phyloP scores from a whole-genome alignment of 176 grass and related monocot genomes.

The Cenchrus purpureus region DNA sequence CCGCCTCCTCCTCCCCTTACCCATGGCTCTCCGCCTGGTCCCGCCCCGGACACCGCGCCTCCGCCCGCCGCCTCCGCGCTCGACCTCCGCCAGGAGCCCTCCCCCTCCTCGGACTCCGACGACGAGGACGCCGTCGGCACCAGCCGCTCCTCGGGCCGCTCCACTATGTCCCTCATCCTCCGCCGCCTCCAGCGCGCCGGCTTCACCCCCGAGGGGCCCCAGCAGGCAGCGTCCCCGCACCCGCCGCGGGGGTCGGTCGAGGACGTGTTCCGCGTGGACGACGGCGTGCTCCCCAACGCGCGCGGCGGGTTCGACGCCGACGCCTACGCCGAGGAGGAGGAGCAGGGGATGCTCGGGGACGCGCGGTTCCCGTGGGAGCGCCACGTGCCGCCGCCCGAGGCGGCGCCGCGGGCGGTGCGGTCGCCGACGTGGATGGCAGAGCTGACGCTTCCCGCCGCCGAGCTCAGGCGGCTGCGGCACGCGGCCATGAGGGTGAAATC shows the following conservation, averaged over 20 bases:
- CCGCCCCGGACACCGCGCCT: constrained; percentile 16
- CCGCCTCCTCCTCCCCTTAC: constrained; percentile 39
- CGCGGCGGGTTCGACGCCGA: constrained; percentile 56
- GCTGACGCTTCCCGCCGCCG: constrained; percentile 74
- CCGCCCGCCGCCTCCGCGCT: constrained; percentile 39
- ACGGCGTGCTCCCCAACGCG: constrained; percentile 74
- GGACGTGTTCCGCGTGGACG: constrained; percentile 81
- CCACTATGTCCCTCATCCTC: constrained; percentile 85
- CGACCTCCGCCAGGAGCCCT: constrained; percentile 71
- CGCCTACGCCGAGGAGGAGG: constrained; percentile 22
- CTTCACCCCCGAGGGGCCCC: constrained; percentile 46
- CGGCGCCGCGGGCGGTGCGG: constrained; percentile 43
- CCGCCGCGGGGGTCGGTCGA: constrained; percentile 79
- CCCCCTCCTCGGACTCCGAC: constrained; percentile 68
- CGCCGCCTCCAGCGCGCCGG: constrained; percentile 72
- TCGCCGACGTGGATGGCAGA: constrained; percentile 81
- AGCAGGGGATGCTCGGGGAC: constrained; percentile 39
- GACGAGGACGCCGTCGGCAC: constrained; percentile 67
- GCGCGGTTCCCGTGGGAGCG: constrained; percentile 92
- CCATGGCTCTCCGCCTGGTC: constrained; percentile 65
- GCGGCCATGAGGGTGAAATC: constrained; percentile 78
- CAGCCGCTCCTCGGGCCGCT: constrained; percentile 62
- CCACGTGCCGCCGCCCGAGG: constrained; percentile 44
- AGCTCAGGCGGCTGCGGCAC: constrained; percentile 82
- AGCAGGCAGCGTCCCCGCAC: neutral